These are phyloP conservation scores for Collariella sp. DNA, from an alignment of 495 filamentous ascomycete genomes.

Conservation along the genomic window DNA sequence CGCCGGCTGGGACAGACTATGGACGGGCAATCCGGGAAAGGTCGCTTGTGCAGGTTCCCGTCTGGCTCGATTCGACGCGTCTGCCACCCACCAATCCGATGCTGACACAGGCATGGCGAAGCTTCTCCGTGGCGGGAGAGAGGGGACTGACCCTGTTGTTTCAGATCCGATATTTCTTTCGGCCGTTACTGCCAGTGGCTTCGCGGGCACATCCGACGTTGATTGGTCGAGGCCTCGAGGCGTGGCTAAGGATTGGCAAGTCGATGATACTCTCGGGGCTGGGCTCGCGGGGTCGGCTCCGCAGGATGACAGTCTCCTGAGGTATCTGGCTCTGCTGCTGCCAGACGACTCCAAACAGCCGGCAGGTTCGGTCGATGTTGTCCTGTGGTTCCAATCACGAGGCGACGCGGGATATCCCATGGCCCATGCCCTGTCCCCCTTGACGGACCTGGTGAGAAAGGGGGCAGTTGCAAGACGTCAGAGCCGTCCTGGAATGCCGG, in stretches of 20 bases:
- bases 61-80: slow-evolving; percentile 26
- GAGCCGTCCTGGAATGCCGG: not conserved
- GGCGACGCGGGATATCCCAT: not conserved
- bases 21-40: slow-evolving; percentile 19
- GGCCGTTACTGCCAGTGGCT: slow-evolving; percentile 23
- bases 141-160: slow-evolving; percentile 25
- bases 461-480: not conserved
- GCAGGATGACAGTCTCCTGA: not conserved
- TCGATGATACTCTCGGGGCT: slow-evolving; percentile 6
- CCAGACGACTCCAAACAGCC: not conserved
- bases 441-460: slow-evolving; percentile 1
- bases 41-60: slow-evolving; percentile 35
- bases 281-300: not conserved
- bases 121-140: slow-evolving; percentile 11
- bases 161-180: slow-evolving; percentile 30
- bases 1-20: slow-evolving; percentile 8
- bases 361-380: not conserved
- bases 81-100: slow-evolving; percentile 25
- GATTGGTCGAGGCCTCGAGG: slow-evolving; percentile 17
- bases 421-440: not conserved
- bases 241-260: not conserved
- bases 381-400: not conserved
- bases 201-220: not conserved
- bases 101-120: slow-evolving; percentile 11
- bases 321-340: not conserved